phyloP scores from a whole-genome alignment of 2,329 filamentous ascomycete species.

The Trichoderma simmonsii region DNA sequence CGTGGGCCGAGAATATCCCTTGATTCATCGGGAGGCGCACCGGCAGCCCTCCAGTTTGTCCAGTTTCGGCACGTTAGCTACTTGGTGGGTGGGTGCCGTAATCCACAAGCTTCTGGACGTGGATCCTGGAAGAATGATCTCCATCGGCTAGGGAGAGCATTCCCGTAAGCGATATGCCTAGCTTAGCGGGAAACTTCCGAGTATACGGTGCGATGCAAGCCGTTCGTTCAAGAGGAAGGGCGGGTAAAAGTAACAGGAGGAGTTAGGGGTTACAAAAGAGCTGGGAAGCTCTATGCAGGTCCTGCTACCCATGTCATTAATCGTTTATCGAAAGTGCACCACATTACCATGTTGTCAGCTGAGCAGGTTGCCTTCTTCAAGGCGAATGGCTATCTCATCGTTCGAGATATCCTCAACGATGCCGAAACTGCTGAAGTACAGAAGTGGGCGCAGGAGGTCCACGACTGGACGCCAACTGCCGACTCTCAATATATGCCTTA shows the following conservation, averaged over 20 bases:
- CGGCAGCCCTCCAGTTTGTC: background rate
- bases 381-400: background rate
- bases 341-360: background rate
- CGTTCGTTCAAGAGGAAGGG: background rate
- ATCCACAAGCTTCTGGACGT: background rate
- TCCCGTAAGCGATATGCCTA: background rate
- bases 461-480: background rate
- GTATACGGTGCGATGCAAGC: background rate
- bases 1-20: background rate
- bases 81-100: background rate
- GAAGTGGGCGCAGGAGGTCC: conserved; percentile 6
- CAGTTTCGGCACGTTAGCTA: background rate
- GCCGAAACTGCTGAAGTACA: background rate
- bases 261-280: background rate
- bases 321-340: background rate
- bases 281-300: background rate
- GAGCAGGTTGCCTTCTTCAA: background rate
- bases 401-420: background rate
- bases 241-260: background rate
- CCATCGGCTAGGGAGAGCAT: background rate
- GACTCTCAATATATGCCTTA: conserved; percentile 9
- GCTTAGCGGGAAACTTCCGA: conserved; percentile 5
- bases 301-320: background rate
- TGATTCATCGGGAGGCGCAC: conserved; percentile 10
- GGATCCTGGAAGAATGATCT: background rate